Evolutionary conservation across 1,284 basidiomycete species (phyloP).

Genomic region (Meira nashicola): DNA sequence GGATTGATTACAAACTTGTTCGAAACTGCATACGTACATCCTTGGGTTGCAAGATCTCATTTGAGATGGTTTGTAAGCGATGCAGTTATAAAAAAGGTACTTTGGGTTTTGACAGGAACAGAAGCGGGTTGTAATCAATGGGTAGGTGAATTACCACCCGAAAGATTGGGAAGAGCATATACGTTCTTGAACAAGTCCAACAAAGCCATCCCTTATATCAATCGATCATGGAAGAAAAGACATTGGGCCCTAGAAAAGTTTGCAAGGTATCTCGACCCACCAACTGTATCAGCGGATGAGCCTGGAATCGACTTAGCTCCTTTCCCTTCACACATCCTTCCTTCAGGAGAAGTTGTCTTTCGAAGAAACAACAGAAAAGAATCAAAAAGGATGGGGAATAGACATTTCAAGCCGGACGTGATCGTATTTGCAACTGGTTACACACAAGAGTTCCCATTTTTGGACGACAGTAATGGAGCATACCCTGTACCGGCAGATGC

Average conservation of each 20-base stretch:
- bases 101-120: constrained; percentile 64
- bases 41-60: constrained; percentile 19
- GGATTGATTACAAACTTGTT: constrained; percentile 62
- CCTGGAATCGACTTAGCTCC: constrained; percentile 63
- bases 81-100: constrained; percentile 63
- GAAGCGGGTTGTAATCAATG: constrained; percentile 67
- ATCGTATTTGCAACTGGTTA: constrained; percentile 57
- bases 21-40: constrained; percentile 59
- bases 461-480: constrained; percentile 54
- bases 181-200: constrained; percentile 56
- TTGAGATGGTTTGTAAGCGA: constrained; percentile 66
- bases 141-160: constrained; percentile 62
- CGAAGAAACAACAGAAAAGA: constrained; percentile 55
- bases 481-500: constrained; percentile 61
- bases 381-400: constrained; percentile 56
- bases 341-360: constrained; percentile 59
- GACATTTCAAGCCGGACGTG: constrained; percentile 58
- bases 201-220: constrained; percentile 50
- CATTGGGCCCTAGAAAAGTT: constrained; percentile 49
- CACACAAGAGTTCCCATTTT: constrained; percentile 59
- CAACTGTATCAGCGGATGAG: constrained; percentile 58
- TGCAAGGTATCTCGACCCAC: constrained; percentile 54
- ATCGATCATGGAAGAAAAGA: constrained; percentile 56
- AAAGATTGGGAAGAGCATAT: constrained; percentile 61
- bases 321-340: constrained; percentile 59